Evolutionary conservation across 495 filamentous ascomycete genomes (phyloP).

Genomic region (Durotheca rogersii): DNA sequence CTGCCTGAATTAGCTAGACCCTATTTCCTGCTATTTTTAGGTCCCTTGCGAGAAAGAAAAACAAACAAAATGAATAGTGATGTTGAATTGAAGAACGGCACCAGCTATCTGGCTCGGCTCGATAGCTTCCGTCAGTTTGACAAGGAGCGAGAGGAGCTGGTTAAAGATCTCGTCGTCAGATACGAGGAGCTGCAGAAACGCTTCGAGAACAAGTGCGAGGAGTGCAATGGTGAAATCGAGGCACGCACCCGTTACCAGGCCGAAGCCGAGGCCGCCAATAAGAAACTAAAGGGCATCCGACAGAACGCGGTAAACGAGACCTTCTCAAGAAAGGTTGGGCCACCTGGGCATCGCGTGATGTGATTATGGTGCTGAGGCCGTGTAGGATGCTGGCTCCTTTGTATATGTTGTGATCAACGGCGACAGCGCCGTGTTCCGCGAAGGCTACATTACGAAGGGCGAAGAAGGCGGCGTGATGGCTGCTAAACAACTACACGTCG

Average conservation of each 20-base stretch:
- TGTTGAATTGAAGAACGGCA: constrained; percentile 2
- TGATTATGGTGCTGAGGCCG: background rate
- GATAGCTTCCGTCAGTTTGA: constrained; percentile 14
- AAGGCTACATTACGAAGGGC: constrained; percentile 52
- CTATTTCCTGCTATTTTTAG: too few relatives aligned
- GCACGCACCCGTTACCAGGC: constrained; percentile 17
- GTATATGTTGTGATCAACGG: constrained; percentile 62
- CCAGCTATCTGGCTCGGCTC: constrained; percentile 15
- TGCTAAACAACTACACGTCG: constrained; percentile 53
- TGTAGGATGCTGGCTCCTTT: constrained; percentile 50
- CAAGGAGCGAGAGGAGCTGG: constrained; percentile 19
- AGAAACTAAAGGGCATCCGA: constrained; percentile 11
- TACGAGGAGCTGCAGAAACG: constrained; percentile 15
- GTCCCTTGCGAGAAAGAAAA: too few relatives aligned
- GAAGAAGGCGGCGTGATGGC: constrained; percentile 59
- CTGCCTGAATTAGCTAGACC: too few relatives aligned
- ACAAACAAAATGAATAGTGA: constrained; percentile 15
- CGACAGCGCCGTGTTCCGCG: constrained; percentile 63
- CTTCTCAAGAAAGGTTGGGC: too few relatives aligned
- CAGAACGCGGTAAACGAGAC: constrained; percentile 16
- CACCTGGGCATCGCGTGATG: background rate
- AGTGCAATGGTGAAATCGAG: constrained; percentile 15
- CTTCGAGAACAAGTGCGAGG: constrained; percentile 20
- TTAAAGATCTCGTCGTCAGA: constrained; percentile 20
- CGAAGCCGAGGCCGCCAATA: constrained; percentile 17